Evolutionary conservation across 2,329 filamentous ascomycete genomes (phyloP), one percentile per base, ranked within the genome.

Genomic region (Penicillium hesseltinei): DNA sequence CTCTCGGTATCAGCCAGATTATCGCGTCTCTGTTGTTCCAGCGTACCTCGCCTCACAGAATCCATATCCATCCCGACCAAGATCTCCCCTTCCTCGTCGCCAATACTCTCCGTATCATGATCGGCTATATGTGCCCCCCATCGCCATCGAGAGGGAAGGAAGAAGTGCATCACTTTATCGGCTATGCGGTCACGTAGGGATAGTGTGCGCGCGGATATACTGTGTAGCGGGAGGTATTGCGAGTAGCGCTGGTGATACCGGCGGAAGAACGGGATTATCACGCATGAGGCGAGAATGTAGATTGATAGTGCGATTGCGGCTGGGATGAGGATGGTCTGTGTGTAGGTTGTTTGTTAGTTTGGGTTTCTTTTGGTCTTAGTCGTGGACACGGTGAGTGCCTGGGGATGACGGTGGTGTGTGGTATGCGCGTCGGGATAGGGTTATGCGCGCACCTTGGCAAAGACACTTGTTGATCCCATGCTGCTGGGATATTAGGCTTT

Each of bases 161-260:
- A 71, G 39, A 77, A 69, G n/a, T 73, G 72, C 71, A 77, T 74
- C 27, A 79, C 58, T 3, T 71, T 62, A 45, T 78, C 75, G 8
- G 72, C 74, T 17, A 77, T 66, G 36, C 75, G 73, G 57, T 78
- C 75, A 38, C 60, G 84, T 77, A 81, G 82, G 50, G 78, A 82
- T 23, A 84, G 83, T 59, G 89, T 84, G 57, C 72, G 76, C 1
- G 69, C 73, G 33, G 75, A 75, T 51, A 77, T 74, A 33, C 81
- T 78, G 60, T 88, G 82, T 62, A 91, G 75, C 0, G 88, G 88
- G 2, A 91, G 83, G 69, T 92, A 92, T 59, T 90, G 86, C 69
- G 85, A 83, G 73, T 91, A 91, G 59, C 88, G 85, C 65, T 82
- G 82, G 62, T 84, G 86, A 73, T 90, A 89, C 56, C 82, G 83